Base-by-base conservation (phyloP, 345 rosid genomes). In the Eucalyptus sp. region DNA sequence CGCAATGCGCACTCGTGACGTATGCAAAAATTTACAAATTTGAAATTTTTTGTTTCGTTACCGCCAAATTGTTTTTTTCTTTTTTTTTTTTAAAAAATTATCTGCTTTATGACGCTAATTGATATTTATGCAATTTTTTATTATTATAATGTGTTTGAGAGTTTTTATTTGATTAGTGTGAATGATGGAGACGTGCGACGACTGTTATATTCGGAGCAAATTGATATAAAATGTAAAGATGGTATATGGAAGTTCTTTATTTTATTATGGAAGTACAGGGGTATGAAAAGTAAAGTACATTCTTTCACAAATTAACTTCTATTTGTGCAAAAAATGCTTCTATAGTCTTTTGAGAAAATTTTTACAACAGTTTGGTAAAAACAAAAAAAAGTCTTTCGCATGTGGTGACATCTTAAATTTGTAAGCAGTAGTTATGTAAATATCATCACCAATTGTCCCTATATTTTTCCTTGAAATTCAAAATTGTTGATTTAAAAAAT, bases 171-270 rank as follows among this genome's bases (percentile, higher is more conserved):
- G 48, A 76, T 37, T 37, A 37, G 27, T 44, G 14, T 10, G 27
- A 2, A 71, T 3, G 8, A 71, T 71, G 27, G 14, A 10, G 46
- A 18, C 7, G 3, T 18, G 25, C 7, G 8, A 66, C 0, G 13
- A 68, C 1, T 1, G 2, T 4, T 8, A 18, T 7, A 31, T 4
- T 66, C 4, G 2, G 10, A 7, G 25, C 10, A 22, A 18, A 3
- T 18, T 9, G 81, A 37, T 18, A 18, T 52, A 6, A 71, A 37
- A 37, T 71, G 81, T 71, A 33, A 33, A 20, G 3, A 37, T 18
- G 24, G 2, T 18, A 10, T 7, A 11, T 7, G 2, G 46, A 71
- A 71, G 6, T 71, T 37, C 0, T 5, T 11, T 3, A 37, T 20
- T 76, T 18, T 20, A 22, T 76, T 52, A 37, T 11, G 24, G 8